Evolutionary conservation across 2,329 filamentous ascomycete genomes (phyloP).

Genomic region (Diaporthe helianthi): DNA sequence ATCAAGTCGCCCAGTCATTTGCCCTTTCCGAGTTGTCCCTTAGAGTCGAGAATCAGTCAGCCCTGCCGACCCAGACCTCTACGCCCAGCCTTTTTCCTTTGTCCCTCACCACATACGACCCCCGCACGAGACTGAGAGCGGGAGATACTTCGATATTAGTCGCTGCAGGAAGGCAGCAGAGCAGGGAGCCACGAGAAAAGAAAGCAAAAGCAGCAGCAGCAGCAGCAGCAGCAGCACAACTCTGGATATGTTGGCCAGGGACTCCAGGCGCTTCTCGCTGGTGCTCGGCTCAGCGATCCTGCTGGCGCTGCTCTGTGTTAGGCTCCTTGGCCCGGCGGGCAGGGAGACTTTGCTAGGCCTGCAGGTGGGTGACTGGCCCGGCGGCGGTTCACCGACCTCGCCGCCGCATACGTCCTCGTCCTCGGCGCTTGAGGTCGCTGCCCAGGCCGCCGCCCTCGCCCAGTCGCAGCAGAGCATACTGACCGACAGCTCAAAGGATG

Average conservation of each 20-base stretch:
- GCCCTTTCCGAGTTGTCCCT: neutral
- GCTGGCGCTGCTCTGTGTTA: constrained; percentile 23
- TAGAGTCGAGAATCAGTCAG: neutral
- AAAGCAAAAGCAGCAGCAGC: too few relatives aligned
- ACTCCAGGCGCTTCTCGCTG: constrained; percentile 18
- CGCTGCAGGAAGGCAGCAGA: neutral
- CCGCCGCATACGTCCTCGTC: neutral
- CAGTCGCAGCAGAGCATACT: neutral
- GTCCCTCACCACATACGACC: neutral
- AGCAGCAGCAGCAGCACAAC: neutral
- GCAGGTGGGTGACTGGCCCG: constrained; percentile 15
- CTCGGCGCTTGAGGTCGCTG: neutral
- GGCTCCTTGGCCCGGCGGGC: constrained; percentile 19
- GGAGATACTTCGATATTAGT: neutral
- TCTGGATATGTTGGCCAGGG: constrained; percentile 12
- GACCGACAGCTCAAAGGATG: neutral
- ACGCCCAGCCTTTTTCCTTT: neutral
- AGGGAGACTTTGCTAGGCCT: constrained; percentile 9
- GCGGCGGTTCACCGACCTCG: constrained; percentile 2
- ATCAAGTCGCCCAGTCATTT: neutral
- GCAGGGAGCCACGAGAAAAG: neutral
- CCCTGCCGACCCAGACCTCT: neutral
- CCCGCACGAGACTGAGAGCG: neutral
- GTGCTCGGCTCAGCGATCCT: constrained; percentile 16
- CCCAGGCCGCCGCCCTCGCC: neutral